phyloP scores from a whole-genome alignment of 805 yeast species.

The Dipodascopsis tothii region DNA sequence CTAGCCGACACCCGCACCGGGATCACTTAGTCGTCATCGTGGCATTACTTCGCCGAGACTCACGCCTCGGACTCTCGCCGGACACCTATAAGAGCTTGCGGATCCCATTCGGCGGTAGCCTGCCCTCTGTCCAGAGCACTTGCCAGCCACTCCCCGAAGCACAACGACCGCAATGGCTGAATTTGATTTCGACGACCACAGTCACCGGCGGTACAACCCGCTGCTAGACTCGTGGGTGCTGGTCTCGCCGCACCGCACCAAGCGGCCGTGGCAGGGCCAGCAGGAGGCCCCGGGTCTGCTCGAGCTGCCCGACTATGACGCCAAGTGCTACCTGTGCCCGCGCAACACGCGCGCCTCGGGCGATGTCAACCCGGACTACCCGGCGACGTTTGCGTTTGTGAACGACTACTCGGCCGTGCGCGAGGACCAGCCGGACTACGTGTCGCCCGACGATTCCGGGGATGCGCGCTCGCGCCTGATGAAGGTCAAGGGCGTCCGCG shows the following conservation, averaged over 20 bases:
- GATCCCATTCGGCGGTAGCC: too few relatives aligned
- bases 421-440: constrained; percentile 45
- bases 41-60: too few relatives aligned
- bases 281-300: constrained; percentile 44
- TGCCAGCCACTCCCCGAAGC: too few relatives aligned
- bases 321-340: constrained; percentile 65
- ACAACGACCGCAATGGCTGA: background rate
- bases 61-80: too few relatives aligned
- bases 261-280: constrained; percentile 77
- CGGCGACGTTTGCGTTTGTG: constrained; percentile 50
- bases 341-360: constrained; percentile 62
- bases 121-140: too few relatives aligned
- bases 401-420: constrained; percentile 69
- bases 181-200: constrained; percentile 26
- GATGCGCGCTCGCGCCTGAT: constrained; percentile 35
- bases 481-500: constrained; percentile 52
- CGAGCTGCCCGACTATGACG: constrained; percentile 49
- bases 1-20: too few relatives aligned
- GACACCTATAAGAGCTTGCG: too few relatives aligned
- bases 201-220: constrained; percentile 66
- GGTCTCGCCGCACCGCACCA: constrained; percentile 69
- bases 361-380: constrained; percentile 49
- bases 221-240: constrained; percentile 57
- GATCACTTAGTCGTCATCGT: too few relatives aligned
- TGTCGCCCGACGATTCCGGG: constrained; percentile 19